Evolutionary conservation across 495 filamentous ascomycete genomes (phyloP).

Genomic region (Penicillium desertorum): DNA sequence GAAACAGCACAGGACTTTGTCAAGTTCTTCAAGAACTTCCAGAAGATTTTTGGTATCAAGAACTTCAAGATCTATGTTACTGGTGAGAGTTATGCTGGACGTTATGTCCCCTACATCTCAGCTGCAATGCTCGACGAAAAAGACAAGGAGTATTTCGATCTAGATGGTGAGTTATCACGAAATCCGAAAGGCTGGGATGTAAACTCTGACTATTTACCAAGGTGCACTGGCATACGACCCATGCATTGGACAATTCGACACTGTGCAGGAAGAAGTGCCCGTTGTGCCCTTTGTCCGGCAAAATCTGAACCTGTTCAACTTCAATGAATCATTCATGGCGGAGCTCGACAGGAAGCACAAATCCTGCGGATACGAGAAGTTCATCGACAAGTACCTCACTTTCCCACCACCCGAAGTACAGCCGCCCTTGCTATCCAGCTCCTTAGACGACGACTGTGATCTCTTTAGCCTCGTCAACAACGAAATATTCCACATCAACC

Average conservation of each 20-base stretch:
- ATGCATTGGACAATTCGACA: slow-evolving; percentile 44
- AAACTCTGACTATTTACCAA: slow-evolving; percentile 13
- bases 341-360: slow-evolving; percentile 49
- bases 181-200: neutral
- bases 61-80: slow-evolving; percentile 62
- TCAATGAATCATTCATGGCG: slow-evolving; percentile 55
- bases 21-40: slow-evolving; percentile 64
- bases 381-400: slow-evolving; percentile 53
- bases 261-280: slow-evolving; percentile 41
- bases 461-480: slow-evolving; percentile 50
- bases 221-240: slow-evolving; percentile 46
- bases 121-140: slow-evolving; percentile 52
- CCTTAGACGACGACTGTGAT: slow-evolving; percentile 45
- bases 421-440: slow-evolving; percentile 39
- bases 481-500: slow-evolving; percentile 51
- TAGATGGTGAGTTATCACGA: slow-evolving; percentile 33
- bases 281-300: slow-evolving; percentile 50
- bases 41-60: slow-evolving; percentile 59
- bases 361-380: slow-evolving; percentile 56
- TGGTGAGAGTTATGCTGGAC: slow-evolving; percentile 59
- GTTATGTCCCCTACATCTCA: slow-evolving; percentile 57
- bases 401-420: slow-evolving; percentile 52
- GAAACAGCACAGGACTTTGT: slow-evolving; percentile 60
- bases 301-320: slow-evolving; percentile 55
- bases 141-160: slow-evolving; percentile 49